Conservation (phyloP, 177 flowering plant species). For the Vitis hybrid region DNA sequence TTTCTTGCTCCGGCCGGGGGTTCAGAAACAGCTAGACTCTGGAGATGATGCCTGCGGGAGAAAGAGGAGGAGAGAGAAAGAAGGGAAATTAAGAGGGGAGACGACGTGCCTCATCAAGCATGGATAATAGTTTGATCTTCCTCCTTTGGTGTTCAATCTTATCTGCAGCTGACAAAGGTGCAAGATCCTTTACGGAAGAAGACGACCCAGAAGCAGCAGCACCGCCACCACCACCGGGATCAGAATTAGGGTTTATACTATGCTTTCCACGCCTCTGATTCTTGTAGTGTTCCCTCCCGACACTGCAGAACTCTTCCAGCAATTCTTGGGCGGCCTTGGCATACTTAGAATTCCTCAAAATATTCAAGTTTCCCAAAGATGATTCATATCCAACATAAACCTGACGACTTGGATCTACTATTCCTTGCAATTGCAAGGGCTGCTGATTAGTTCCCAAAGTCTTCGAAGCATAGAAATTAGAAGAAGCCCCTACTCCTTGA, state of each 20-base stretch:
- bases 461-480: too few species aligned
- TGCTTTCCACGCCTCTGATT: too few species aligned
- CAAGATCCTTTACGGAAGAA: conserved; percentile 34
- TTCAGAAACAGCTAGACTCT: too few species aligned
- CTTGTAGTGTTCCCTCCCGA: conserved; percentile 21
- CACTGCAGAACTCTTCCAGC: conserved; percentile 70
- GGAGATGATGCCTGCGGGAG: too few species aligned
- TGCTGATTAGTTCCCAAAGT: background rate
- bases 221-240: conserved; percentile 11
- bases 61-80: background rate
- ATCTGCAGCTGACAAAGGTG: conserved; percentile 51
- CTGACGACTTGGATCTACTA: conserved; percentile 11
- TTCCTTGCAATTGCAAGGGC: background rate
- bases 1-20: too few species aligned
- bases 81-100: conserved; percentile 1
- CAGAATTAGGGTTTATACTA: conserved; percentile 27
- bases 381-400: conserved; percentile 39
- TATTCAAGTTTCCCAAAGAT: conserved; percentile 22
- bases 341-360: conserved; percentile 55
- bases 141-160: conserved; percentile 49
- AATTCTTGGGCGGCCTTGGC: conserved; percentile 53
- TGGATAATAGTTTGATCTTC: conserved; percentile 58
- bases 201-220: conserved; percentile 21
- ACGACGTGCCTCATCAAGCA: conserved; percentile 67
- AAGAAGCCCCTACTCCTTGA: too few species aligned